Evolutionary conservation across 2,329 filamentous ascomycete species (phyloP).

Genomic region (Trichoderma arundinaceum): DNA sequence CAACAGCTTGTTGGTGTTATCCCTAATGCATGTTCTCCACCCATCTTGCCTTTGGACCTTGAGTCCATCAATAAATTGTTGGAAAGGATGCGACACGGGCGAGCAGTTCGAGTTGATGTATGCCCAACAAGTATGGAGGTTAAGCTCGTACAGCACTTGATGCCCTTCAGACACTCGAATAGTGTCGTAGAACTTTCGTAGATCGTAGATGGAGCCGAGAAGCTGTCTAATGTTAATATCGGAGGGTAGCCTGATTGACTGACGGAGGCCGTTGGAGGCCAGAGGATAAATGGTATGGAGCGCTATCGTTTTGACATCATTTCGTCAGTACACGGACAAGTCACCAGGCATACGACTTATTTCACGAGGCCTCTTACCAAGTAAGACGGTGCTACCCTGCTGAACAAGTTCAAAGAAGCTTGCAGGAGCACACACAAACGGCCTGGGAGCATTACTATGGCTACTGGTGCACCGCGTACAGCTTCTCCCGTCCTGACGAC

Average conservation of each 20-base stretch:
- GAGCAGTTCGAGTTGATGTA: slow-evolving; percentile 12
- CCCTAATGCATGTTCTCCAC: slow-evolving; percentile 18
- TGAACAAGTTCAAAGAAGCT: slow-evolving; percentile 26
- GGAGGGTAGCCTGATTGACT: neutral
- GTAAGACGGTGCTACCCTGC: slow-evolving; percentile 11
- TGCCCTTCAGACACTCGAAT: slow-evolving; percentile 8
- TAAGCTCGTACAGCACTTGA: slow-evolving; percentile 19
- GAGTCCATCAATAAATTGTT: slow-evolving; percentile 22
- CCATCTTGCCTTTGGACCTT: slow-evolving; percentile 6
- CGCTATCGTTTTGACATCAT: neutral
- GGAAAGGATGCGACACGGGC: neutral
- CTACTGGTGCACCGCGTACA: slow-evolving; percentile 14
- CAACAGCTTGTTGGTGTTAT: neutral
- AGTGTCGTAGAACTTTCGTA: neutral
- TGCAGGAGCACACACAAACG: slow-evolving; percentile 25
- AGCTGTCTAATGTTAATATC: slow-evolving; percentile 13
- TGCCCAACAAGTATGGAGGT: slow-evolving; percentile 13
- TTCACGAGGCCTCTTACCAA: slow-evolving; percentile 15
- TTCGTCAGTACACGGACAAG: neutral
- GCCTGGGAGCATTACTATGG: slow-evolving; percentile 16
- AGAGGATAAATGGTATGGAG: slow-evolving; percentile 1
- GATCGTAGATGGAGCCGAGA: neutral
- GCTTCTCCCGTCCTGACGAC: neutral
- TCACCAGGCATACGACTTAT: no score
- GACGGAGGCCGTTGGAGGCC: neutral